Conservation (phyloP, 1,284 basidiomycete genomes). For the Ganoderma sp. region DNA sequence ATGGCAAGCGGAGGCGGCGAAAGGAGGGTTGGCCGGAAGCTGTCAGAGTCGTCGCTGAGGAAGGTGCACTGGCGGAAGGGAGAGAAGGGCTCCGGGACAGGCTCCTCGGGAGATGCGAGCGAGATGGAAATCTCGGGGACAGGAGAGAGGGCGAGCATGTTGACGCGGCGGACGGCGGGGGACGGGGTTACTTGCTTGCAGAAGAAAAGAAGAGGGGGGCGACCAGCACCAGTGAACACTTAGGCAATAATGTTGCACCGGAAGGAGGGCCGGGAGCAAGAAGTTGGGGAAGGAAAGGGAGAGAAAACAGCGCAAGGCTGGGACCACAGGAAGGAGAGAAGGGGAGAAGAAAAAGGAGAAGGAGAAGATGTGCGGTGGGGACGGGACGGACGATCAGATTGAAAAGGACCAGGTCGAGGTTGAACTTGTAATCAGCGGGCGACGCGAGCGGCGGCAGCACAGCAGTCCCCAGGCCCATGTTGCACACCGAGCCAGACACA, state of each 20-base stretch:
- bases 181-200: slow-evolving; percentile 31
- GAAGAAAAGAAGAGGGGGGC: slow-evolving; percentile 37
- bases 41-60: slow-evolving; percentile 48
- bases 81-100: slow-evolving; percentile 60
- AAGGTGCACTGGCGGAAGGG: slow-evolving; percentile 60
- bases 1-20: slow-evolving; percentile 59
- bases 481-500: background rate
- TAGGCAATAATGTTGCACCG: slow-evolving; percentile 35
- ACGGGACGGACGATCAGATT: slow-evolving; percentile 18
- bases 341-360: slow-evolving; percentile 37
- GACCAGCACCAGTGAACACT: slow-evolving; percentile 53
- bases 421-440: slow-evolving; percentile 1
- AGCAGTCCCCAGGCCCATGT: slow-evolving; percentile 9
- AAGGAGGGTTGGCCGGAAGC: slow-evolving; percentile 60
- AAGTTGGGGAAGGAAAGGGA: slow-evolving; percentile 29
- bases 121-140: slow-evolving; percentile 74
- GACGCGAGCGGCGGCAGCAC: background rate
- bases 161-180: slow-evolving; percentile 29
- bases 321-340: slow-evolving; percentile 34
- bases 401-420: background rate
- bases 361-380: slow-evolving; percentile 27
- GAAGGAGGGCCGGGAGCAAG: slow-evolving; percentile 36
- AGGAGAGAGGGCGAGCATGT: slow-evolving; percentile 53
- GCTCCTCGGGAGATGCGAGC: slow-evolving; percentile 60
- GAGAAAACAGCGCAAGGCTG: slow-evolving; percentile 34